Base-by-base conservation (phyloP, 1,139 yeast genomes). In the Sugiyamaella neomexicana region DNA sequence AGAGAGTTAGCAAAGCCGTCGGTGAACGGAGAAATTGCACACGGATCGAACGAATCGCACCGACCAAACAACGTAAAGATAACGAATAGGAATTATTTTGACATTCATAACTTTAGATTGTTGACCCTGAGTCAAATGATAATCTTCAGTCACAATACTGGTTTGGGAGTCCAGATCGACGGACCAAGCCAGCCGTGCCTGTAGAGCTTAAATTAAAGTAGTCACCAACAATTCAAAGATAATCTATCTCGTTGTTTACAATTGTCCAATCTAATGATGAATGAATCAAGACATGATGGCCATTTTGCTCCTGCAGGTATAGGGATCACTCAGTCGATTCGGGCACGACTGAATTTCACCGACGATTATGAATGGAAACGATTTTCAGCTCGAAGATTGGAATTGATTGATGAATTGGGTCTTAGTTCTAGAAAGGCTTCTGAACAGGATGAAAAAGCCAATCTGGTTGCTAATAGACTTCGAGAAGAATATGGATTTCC, bases 361-460 rank as follows among this genome's bases (percentile, higher is more conserved):
- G 97, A 93, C 68, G 96, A 89, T 60, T 75, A 83, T 51, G 77
- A 80, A 56, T 93, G 99, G 99, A 89, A 88, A 66, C 80, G 84
- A 63, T 91, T 93, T 67, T 86, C 95, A 9, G 90, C 96, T 1
- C 76, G 98, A 55, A 74, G 99, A 60, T 75, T 93, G 41, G 97
- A 90, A 70, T 76, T 93, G 55, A 93, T 93, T 41, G 97, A 91
- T 68, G 80, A 86, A 17, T 76, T 89, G 62, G 86, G 85, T 52
- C 75, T 93, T 55, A 83, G 91, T 60, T 79, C 84, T 29, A 82
- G 82, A 58, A 91, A 90, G 72, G 98, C 98, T 1, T 82, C 91
- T 55, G 98, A 93, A 68, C 98, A 93, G 69, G 97, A 91, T 62
- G 82, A 79, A 32, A 85, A 86, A 62, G 89, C 93, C 49, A 76